These are phyloP conservation scores for Pseudozyma sp. DNA, from an alignment of 1,284 basidiomycete species.

Conservation along the genomic window DNA sequence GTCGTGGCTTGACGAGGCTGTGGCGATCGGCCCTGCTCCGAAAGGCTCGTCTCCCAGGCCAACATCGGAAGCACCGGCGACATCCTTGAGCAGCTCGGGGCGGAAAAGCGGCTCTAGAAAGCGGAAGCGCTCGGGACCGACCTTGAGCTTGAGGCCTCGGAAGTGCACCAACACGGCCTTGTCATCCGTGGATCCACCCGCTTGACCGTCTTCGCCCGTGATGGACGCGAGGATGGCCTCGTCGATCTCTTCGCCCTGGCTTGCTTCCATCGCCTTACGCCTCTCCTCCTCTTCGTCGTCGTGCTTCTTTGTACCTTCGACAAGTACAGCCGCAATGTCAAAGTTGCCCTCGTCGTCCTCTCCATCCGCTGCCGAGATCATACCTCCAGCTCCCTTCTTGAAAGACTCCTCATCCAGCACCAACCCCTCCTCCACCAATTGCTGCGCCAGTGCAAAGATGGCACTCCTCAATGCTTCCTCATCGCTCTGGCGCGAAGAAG, in stretches of 20 bases:
- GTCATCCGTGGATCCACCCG: slow-evolving; percentile 46
- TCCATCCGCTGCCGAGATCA: slow-evolving; percentile 53
- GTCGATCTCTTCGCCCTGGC: slow-evolving; percentile 37
- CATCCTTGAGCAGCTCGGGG: slow-evolving; percentile 55
- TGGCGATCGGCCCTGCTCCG: slow-evolving; percentile 35
- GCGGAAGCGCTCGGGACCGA: slow-evolving; percentile 54
- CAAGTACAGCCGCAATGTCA: slow-evolving; percentile 72
- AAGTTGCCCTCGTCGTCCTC: slow-evolving; percentile 83
- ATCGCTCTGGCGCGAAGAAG: slow-evolving; percentile 20
- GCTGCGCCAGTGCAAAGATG: slow-evolving; percentile 52
- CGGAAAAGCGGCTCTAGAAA: slow-evolving; percentile 62
- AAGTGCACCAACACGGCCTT: slow-evolving; percentile 52
- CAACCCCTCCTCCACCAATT: slow-evolving; percentile 54
- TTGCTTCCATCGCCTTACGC: slow-evolving; percentile 81
- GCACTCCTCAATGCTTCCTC: slow-evolving; percentile 28
- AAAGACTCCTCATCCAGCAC: slow-evolving; percentile 48
- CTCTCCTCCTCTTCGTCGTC: slow-evolving; percentile 66
- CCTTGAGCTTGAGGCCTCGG: slow-evolving; percentile 58
- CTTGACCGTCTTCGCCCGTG: slow-evolving; percentile 45
- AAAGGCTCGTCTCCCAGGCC: slow-evolving; percentile 46
- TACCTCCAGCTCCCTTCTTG: slow-evolving; percentile 43
- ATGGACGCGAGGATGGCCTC: slow-evolving; percentile 47
- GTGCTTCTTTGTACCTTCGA: slow-evolving; percentile 52
- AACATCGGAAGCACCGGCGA: slow-evolving; percentile 31
- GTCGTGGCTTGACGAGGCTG: slow-evolving; percentile 22